phyloP scores from a whole-genome alignment of 2,329 filamentous ascomycete genomes.

The Colletotrichum musae region DNA sequence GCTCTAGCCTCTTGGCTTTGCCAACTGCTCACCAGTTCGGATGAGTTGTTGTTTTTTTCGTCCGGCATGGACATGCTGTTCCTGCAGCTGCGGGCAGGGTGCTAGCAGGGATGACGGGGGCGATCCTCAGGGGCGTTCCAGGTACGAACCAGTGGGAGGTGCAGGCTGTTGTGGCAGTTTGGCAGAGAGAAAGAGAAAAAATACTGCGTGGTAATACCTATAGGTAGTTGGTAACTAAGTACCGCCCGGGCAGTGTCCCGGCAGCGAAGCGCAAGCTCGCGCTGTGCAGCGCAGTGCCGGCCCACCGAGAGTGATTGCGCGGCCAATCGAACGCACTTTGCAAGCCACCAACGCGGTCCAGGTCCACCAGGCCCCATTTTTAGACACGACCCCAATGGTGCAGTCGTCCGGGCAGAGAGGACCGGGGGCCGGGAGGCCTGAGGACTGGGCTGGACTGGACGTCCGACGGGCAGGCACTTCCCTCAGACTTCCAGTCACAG shows the following conservation, averaged over 20 bases:
- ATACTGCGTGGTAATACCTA: background rate
- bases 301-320: slow-evolving; percentile 21
- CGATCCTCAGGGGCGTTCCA: slow-evolving; percentile 38
- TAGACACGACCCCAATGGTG: slow-evolving; percentile 30
- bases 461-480: slow-evolving; percentile 7
- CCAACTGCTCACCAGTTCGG: slow-evolving; percentile 19
- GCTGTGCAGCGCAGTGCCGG: slow-evolving; percentile 26
- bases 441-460: slow-evolving; percentile 12
- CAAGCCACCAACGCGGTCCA: background rate
- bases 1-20: slow-evolving; percentile 1
- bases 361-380: slow-evolving; percentile 30
- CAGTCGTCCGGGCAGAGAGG: slow-evolving; percentile 16
- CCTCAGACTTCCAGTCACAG: slow-evolving; percentile 11
- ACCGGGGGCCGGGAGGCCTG: background rate
- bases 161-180: slow-evolving; percentile 22
- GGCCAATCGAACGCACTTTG: slow-evolving; percentile 19
- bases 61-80: slow-evolving; percentile 33
- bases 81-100: slow-evolving; percentile 30
- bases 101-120: slow-evolving; percentile 35
- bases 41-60: slow-evolving; percentile 31
- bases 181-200: background rate
- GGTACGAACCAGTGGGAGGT: slow-evolving; percentile 40
- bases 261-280: slow-evolving; percentile 27
- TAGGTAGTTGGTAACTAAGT: background rate
- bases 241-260: slow-evolving; percentile 19